Conservation (phyloP, 345 rosid genomes). For the Brassica incana region DNA sequence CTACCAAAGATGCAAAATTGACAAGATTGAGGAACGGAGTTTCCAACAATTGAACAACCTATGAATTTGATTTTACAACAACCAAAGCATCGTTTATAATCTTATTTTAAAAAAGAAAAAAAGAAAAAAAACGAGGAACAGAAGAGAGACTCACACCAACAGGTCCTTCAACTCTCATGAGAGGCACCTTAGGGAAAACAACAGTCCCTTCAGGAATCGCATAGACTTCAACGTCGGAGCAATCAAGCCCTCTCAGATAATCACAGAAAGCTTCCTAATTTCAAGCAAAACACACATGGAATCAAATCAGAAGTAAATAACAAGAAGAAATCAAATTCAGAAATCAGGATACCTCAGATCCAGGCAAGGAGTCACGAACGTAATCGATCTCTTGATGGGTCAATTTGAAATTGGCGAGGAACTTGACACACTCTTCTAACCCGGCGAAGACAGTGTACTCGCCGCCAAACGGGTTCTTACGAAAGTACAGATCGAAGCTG, state of each 20-base stretch:
- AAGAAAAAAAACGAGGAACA: neutral
- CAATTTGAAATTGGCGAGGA: conserved; percentile 83
- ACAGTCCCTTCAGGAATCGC: conserved; percentile 88
- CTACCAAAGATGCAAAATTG: conserved; percentile 85
- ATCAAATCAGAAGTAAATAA: neutral
- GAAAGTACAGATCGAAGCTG: conserved; percentile 93
- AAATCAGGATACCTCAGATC: conserved; percentile 60
- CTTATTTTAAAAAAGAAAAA: neutral
- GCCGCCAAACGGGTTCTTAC: conserved; percentile 95
- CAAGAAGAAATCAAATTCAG: neutral
- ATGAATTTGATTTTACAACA: neutral
- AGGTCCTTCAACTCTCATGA: conserved; percentile 87
- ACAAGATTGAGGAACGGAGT: conserved; percentile 87
- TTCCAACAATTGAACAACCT: conserved; percentile 96
- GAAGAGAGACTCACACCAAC: conserved; percentile 64
- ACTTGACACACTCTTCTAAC: conserved; percentile 86
- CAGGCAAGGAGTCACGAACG: conserved; percentile 61
- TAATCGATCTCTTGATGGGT: conserved; percentile 70
- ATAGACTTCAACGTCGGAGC: conserved; percentile 89
- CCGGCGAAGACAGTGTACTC: conserved; percentile 98
- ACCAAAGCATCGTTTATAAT: neutral
- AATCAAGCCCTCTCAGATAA: conserved; percentile 80
- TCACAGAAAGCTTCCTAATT: conserved; percentile 48
- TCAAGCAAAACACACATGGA: neutral
- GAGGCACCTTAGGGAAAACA: conserved; percentile 93